phyloP scores from a whole-genome alignment of 108 stramenopile species.

The Ochromonas danica region DNA sequence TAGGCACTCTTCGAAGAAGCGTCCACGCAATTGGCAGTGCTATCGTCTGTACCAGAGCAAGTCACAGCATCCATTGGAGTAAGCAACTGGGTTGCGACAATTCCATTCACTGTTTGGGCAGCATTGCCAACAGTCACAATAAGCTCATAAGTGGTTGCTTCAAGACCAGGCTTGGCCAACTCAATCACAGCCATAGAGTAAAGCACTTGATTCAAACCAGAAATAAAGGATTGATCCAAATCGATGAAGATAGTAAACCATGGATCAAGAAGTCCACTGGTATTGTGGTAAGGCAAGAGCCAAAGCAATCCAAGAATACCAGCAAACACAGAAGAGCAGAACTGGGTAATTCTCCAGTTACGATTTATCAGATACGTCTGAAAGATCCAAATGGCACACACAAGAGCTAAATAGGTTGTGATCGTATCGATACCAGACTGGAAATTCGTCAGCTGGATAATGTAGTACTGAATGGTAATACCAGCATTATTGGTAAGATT shows the following conservation, averaged over 20 bases:
- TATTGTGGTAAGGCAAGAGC: not conserved
- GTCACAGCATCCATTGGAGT: not conserved
- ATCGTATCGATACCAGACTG: slow-evolving; percentile 24
- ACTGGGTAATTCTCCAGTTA: slow-evolving; percentile 1
- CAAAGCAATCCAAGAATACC: slow-evolving; percentile 3
- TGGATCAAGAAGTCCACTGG: not conserved
- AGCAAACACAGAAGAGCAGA: not conserved
- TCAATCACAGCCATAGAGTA: slow-evolving; percentile 24
- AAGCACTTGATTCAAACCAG: slow-evolving; percentile 9
- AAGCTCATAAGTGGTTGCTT: slow-evolving; percentile 19
- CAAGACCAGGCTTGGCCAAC: not conserved
- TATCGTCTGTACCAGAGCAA: not conserved
- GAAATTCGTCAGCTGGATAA: slow-evolving; percentile 16
- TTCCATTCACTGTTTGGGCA: not conserved
- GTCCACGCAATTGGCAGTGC: not conserved
- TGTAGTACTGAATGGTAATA: slow-evolving; percentile 6
- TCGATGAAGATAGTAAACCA: slow-evolving; percentile 30
- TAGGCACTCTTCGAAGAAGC: not conserved
- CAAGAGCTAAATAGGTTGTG: not conserved
- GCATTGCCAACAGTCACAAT: slow-evolving; percentile 5
- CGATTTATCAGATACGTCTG: slow-evolving; percentile 1
- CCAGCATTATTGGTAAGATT: slow-evolving; percentile 4
- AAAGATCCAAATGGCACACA: slow-evolving; percentile 20
- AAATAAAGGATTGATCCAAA: slow-evolving; percentile 12
- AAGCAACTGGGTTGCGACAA: not conserved